Conservation (phyloP, 108 stramenopile species). For the Nannochloropsis gaditana region DNA sequence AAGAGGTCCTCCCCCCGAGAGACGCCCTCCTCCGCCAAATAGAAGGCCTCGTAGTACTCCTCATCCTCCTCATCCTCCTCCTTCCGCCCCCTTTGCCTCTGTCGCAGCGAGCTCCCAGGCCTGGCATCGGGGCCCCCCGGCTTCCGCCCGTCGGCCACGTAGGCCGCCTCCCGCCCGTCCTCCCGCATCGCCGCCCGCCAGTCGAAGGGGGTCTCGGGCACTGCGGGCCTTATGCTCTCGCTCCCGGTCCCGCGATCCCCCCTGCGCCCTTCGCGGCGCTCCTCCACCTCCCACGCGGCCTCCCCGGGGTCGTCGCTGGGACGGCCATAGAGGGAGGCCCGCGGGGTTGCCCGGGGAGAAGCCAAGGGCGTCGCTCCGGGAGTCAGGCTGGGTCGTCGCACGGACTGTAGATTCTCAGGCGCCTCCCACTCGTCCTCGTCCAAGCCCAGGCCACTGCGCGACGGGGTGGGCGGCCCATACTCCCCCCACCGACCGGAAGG, state of each 20-base stretch:
- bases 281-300: neutral
- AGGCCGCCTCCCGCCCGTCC: neutral
- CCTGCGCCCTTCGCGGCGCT: neutral
- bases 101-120: neutral
- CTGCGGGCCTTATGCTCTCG: neutral
- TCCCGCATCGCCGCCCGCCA: neutral
- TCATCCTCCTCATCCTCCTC: constrained; percentile 39
- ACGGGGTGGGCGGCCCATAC: neutral
- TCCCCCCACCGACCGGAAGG: neutral
- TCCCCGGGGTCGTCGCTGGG: neutral
- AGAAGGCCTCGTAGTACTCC: constrained; percentile 9
- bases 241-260: neutral
- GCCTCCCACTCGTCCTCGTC: constrained; percentile 56
- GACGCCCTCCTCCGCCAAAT: neutral
- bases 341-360: neutral
- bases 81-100: constrained; percentile 26
- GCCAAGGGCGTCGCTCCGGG: neutral
- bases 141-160: neutral
- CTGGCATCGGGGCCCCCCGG: too few species aligned
- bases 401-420: constrained; percentile 47
- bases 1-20: constrained; percentile 62
- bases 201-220: neutral
- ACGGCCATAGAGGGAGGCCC: neutral
- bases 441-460: constrained; percentile 28
- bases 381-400: constrained; percentile 27